These are phyloP conservation scores for Zymoseptoria ardabiliae DNA, from an alignment of 2,329 filamentous ascomycete species.

Conservation along the genomic window DNA sequence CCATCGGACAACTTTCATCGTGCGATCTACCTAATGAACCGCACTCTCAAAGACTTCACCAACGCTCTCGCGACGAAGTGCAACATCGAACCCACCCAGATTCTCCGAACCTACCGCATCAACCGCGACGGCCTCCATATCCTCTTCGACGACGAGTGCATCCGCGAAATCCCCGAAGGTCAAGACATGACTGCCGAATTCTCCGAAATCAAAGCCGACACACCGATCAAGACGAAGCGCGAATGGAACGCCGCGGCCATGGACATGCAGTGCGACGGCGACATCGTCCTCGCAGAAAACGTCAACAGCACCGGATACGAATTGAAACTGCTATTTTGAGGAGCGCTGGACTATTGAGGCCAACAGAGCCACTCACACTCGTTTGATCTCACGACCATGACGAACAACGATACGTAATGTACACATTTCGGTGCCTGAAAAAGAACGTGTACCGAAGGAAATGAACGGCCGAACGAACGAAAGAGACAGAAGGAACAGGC, in stretches of 20 bases:
- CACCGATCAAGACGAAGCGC: constrained; percentile 37
- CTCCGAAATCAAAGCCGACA: constrained; percentile 51
- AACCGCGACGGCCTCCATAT: constrained; percentile 71
- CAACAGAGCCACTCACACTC: constrained; percentile 3
- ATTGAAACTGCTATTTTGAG: constrained; percentile 42
- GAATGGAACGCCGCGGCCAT: constrained; percentile 46
- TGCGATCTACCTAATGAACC: constrained; percentile 75
- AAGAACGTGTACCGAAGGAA: too few species aligned
- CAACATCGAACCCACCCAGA: constrained; percentile 63
- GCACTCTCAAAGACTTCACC: constrained; percentile 68
- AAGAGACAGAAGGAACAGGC: not conserved
- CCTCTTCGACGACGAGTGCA: constrained; percentile 83
- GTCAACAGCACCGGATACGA: constrained; percentile 41
- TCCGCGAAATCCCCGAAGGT: constrained; percentile 75
- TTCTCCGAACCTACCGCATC: constrained; percentile 65
- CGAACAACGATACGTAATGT: constrained; percentile 11
- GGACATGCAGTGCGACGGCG: constrained; percentile 43
- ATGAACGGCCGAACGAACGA: not conserved
- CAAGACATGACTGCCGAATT: constrained; percentile 77
- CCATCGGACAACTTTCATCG: constrained; percentile 61
- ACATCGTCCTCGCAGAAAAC: constrained; percentile 38
- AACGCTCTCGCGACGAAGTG: constrained; percentile 70
- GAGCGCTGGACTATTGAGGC: constrained; percentile 3
- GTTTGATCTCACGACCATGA: constrained; percentile 15
- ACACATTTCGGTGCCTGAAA: not conserved